These are phyloP conservation scores for Leccinum variicolor DNA, from an alignment of 768 basidiomycete genomes.

Conservation along the genomic window DNA sequence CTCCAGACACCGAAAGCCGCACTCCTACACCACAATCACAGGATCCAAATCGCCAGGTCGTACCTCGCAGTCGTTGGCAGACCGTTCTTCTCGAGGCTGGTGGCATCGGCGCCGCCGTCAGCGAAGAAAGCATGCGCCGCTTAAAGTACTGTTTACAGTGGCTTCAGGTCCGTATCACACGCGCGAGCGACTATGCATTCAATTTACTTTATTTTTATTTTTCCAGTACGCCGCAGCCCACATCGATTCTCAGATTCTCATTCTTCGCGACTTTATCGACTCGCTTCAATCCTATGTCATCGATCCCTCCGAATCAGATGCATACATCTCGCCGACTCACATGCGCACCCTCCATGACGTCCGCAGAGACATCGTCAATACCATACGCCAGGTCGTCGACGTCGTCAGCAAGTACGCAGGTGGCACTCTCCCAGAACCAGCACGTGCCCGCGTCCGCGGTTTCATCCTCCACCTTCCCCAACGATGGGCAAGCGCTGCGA, in stretches of 20 bases:
- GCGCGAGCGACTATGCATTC: not conserved
- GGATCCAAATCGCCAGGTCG: conserved; percentile 47
- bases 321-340: conserved; percentile 45
- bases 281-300: conserved; percentile 47
- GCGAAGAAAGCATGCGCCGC: conserved; percentile 87
- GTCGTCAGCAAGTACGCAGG: conserved; percentile 86
- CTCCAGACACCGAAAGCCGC: conserved; percentile 10
- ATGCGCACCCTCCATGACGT: conserved; percentile 70
- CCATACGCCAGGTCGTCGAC: conserved; percentile 85
- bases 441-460: conserved; percentile 64
- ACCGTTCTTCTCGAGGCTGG: conserved; percentile 82
- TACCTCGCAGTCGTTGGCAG: conserved; percentile 81
- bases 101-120: conserved; percentile 82
- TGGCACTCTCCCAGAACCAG: conserved; percentile 81
- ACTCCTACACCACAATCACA: conserved; percentile 24
- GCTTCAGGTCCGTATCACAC: conserved; percentile 61
- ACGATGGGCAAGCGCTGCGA: conserved; percentile 62
- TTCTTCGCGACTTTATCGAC: conserved; percentile 80
- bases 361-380: conserved; percentile 81
- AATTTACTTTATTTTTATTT: not conserved
- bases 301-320: conserved; percentile 23
- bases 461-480: conserved; percentile 81
- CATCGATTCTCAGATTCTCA: conserved; percentile 83
- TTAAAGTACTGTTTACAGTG: conserved; percentile 85
- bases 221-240: conserved; percentile 79